Evolutionary conservation across 805 yeast genomes (phyloP).

Genomic region (Candida gorgasii): DNA sequence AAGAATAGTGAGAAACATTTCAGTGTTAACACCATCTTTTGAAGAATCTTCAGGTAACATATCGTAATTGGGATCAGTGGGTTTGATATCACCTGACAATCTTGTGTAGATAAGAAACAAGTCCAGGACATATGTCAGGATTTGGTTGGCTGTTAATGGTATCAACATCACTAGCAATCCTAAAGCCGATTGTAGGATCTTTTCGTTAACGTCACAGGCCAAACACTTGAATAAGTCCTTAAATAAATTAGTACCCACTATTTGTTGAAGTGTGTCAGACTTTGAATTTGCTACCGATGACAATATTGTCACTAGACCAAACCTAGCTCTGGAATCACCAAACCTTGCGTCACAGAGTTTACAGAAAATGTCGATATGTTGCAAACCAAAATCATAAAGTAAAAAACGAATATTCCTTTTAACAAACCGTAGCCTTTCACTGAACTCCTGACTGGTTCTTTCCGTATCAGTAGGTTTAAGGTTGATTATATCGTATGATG

Average conservation of each 20-base stretch:
- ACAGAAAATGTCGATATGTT: conserved; percentile 38
- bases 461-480: conserved; percentile 18
- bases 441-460: conserved; percentile 32
- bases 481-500: conserved; percentile 17
- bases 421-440: conserved; percentile 53
- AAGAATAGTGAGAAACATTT: conserved; percentile 43
- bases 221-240: conserved; percentile 37
- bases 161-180: conserved; percentile 32
- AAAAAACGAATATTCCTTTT: conserved; percentile 43
- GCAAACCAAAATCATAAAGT: conserved; percentile 44
- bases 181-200: conserved; percentile 38
- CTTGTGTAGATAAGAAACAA: conserved; percentile 48
- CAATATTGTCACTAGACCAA: conserved; percentile 40
- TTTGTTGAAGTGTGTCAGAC: conserved; percentile 26
- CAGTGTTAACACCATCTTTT: conserved; percentile 18
- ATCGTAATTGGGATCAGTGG: neutral
- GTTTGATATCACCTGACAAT: conserved; percentile 16
- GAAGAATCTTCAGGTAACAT: conserved; percentile 24
- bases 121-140: conserved; percentile 37
- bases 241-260: conserved; percentile 38
- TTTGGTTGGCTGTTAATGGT: conserved; percentile 44
- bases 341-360: conserved; percentile 37
- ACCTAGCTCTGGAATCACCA: conserved; percentile 30
- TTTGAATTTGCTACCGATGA: conserved; percentile 29
- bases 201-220: conserved; percentile 42